Evolutionary conservation across 2,329 filamentous ascomycete species (phyloP), one percentile per base, ranked within the genome.

Genomic region (Pseudogymnoascus sp.): DNA sequence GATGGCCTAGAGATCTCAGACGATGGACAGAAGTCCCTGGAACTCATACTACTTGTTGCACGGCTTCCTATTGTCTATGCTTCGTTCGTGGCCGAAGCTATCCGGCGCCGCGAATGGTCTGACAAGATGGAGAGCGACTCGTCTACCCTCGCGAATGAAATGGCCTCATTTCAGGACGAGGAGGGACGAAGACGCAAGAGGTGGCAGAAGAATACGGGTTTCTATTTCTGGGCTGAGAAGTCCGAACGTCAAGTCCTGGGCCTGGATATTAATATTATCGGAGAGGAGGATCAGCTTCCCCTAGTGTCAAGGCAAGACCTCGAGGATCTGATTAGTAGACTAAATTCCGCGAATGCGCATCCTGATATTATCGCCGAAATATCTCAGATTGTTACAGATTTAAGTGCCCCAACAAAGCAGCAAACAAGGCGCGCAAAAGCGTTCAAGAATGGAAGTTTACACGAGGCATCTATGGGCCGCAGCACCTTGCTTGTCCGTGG

Each of bases 371-470:
- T 91, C 1, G 82, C 87, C 10, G 90, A 96, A 61, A 81, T 98
- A 35, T 79, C 81, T 3, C 90, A 91, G 71, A 84, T 92, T 16
- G 83, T 96, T 65, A 86, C 87, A 65, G 92, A 96, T 62, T 81
- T 98, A 12, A 88, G 88, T 72, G 85, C 84, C 63, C 92, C 93
- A 2, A 95, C 91, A 0, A 91, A 89, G 69, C 91, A 95, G 73
- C 93, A 96, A 72, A 85, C 88, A 65, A 93, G 91, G 75, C 86
- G 91, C 63, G 85, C 95, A 6, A 96, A 93, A 74, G 92, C 91
- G 4, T 98, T 99, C 79, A 97, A 97, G 73, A 95, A 96, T 72
- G 95, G 95, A 14, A 98, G 95, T 72, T 84, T 98, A 38, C 92
- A 97, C 70, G 95, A 98, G 73, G 88, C 89, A n/a, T 86, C 85